Conservation (phyloP, 1,284 basidiomycete genomes). For the Trametes sp. region DNA sequence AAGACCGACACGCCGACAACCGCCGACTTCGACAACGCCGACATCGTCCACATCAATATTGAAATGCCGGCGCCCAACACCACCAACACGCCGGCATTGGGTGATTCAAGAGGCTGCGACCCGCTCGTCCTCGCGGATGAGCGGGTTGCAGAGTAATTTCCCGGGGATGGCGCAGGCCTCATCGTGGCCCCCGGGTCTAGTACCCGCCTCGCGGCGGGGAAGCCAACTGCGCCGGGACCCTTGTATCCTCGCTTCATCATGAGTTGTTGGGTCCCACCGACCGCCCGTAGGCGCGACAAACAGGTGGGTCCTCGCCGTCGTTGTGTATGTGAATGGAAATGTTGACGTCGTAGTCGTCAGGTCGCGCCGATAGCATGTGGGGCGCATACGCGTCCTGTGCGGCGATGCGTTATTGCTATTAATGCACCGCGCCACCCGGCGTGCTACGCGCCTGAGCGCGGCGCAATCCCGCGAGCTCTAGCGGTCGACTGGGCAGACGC, state of each 20-base stretch:
- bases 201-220: neutral
- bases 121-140: too few relatives aligned
- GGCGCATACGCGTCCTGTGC: neutral
- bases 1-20: too few relatives aligned
- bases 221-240: neutral
- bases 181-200: slow-evolving; percentile 1
- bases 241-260: neutral
- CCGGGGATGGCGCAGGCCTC: neutral
- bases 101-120: too few relatives aligned
- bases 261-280: neutral
- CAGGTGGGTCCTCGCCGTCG: neutral
- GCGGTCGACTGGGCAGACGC: neutral
- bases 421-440: neutral
- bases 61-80: too few relatives aligned
- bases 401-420: neutral
- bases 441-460: neutral
- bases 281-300: neutral
- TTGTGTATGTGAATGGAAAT: neutral
- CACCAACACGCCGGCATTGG: too few relatives aligned
- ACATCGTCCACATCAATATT: too few relatives aligned
- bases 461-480: too few relatives aligned
- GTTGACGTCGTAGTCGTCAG: neutral
- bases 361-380: neutral
- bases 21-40: too few relatives aligned
- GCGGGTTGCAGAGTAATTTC: neutral